Evolutionary conservation across 2,329 filamentous ascomycete species (phyloP).

Genomic region (Thelonectria olida): DNA sequence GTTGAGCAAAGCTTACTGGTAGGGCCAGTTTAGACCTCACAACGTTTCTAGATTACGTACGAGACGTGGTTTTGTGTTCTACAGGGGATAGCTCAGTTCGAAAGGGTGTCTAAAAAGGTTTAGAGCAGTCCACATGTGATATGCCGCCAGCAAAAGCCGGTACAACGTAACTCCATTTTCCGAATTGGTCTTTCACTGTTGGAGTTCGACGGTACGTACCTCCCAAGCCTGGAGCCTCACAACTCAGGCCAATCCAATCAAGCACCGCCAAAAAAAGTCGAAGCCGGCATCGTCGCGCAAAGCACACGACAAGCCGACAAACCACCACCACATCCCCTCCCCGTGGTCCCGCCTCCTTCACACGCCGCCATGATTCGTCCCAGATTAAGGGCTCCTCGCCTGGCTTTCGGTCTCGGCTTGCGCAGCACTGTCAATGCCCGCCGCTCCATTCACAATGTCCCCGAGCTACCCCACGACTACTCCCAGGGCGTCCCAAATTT

Average conservation of each 20-base stretch:
- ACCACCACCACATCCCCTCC: background rate
- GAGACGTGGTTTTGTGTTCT: too few species aligned
- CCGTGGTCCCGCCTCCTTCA: constrained; percentile 9
- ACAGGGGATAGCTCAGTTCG: too few species aligned
- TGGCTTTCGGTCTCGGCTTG: constrained; percentile 48
- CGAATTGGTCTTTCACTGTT: too few species aligned
- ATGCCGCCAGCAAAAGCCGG: too few species aligned
- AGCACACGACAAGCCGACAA: constrained; percentile 3
- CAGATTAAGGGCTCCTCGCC: constrained; percentile 61
- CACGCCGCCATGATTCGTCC: constrained; percentile 58
- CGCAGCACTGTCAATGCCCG: constrained; percentile 46
- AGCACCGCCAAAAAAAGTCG: constrained; percentile 21
- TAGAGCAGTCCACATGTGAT: too few species aligned
- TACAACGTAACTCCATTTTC: constrained; percentile 20
- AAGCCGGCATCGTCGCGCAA: constrained; percentile 17
- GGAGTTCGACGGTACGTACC: constrained; percentile 16
- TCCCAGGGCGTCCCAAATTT: constrained; percentile 71
- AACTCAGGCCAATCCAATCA: constrained; percentile 17
- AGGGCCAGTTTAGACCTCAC: too few species aligned
- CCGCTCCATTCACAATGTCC: constrained; percentile 58
- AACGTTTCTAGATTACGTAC: too few species aligned
- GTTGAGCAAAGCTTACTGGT: too few species aligned
- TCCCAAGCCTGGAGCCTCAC: background rate
- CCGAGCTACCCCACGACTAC: constrained; percentile 57
- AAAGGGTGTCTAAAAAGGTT: too few species aligned